Conservation (phyloP, 2,329 filamentous ascomycete species). For the Elsinoe fawcettii region DNA sequence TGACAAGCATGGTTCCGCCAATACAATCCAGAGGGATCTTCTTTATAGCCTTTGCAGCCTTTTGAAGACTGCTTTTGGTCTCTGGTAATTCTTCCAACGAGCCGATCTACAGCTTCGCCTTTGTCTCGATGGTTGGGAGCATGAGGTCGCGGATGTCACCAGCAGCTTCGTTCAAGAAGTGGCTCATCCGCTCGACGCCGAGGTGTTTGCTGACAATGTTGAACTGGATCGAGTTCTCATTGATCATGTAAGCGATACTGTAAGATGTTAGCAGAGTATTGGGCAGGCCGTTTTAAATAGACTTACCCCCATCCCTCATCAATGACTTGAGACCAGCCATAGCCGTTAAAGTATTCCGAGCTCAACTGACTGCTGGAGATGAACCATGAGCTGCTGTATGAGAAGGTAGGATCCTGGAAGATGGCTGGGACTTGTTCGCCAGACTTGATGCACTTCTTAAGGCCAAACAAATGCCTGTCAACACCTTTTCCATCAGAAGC, state of each 20-base stretch:
- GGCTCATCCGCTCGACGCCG: constrained; percentile 86
- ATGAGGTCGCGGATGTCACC: constrained; percentile 82
- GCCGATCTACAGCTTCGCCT: constrained; percentile 69
- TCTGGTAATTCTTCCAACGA: not conserved
- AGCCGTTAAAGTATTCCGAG: constrained; percentile 97
- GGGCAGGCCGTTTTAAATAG: not conserved
- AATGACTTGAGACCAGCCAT: constrained; percentile 97
- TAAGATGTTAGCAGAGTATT: constrained; percentile 20
- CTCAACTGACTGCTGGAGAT: constrained; percentile 83
- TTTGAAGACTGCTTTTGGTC: constrained; percentile 3
- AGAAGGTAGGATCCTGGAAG: constrained; percentile 78
- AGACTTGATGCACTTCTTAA: constrained; percentile 79
- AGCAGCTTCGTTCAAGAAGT: constrained; percentile 91
- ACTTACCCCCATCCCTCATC: constrained; percentile 76
- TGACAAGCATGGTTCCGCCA: constrained; percentile 4
- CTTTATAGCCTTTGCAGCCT: not conserved
- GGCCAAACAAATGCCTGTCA: constrained; percentile 91
- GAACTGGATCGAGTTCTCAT: constrained; percentile 97
- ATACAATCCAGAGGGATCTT: not conserved
- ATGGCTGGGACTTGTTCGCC: constrained; percentile 75
- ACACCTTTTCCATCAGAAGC: constrained; percentile 90
- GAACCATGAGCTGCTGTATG: constrained; percentile 82
- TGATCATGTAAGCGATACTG: constrained; percentile 96
- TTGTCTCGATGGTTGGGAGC: constrained; percentile 68
- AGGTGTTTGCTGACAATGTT: constrained; percentile 93